Evolutionary conservation across 768 basidiomycete species (phyloP), one percentile per base, ranked within the genome.

Genomic region (Chalciporus piperatus): DNA sequence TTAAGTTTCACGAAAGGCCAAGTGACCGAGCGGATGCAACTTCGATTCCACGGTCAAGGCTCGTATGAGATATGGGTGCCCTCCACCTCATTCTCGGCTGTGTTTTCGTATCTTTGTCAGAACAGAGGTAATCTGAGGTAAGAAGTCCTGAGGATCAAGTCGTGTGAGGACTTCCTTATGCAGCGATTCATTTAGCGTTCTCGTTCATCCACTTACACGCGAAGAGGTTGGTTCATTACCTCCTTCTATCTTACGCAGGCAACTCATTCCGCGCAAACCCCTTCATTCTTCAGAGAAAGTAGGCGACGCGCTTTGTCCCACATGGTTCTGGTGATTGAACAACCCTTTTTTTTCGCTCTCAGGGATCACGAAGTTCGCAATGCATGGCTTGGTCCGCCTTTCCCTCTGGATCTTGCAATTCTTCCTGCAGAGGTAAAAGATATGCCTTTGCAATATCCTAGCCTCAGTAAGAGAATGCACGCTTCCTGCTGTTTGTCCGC

Each of bases 1-100:
- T 32, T 13, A 4, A 17, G 33, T 43, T 12, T 35, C 9, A 41
- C 28, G 13, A 25, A n/a, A 1, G 8, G 17, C 3, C 5, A 37
- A 7, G 8, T 7, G 22, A 6, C 17, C 9, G 41, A 33, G 9
- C 12, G 12, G 9, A 41, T 19, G n/a, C 45, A 20, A 17, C 10
- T 42, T 45, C 22, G 50, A 10, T 39, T 19, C 30, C 25, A 47
- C 17, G 25, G 6, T 41, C 9, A 12, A 88, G 89, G 89, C 4
- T 89, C 87, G 0, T 90, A 89, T 59, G 89, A 90, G 59, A 83
- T 90, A 17, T 91, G 89, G 89, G 83, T 77, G 22, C 89, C 89
- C 1, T 75, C 80, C 0, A 84, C 88, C 56, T 86, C 87, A 2
- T 91, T 91, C 60, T 69, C 78, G 0, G 75, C 84, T 0, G 83